A percentile compares a stretch with the other conserved stretches of the same genome.
phyloP scores from a whole-genome alignment of 78 protist genomes.

The Isochrysis galbana region DNA sequence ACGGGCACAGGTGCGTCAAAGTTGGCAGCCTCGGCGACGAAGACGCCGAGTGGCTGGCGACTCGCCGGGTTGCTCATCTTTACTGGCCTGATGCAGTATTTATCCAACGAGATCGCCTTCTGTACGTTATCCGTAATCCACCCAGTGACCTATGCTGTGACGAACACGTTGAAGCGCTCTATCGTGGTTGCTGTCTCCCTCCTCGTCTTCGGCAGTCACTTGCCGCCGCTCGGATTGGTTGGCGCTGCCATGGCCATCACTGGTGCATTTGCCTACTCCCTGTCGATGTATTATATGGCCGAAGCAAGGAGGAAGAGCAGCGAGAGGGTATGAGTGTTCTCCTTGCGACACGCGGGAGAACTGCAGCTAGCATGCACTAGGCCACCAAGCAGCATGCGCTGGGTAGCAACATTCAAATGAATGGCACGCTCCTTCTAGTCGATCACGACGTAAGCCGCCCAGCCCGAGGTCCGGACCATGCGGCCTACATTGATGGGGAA shows the following conservation, averaged over 20 bases:
- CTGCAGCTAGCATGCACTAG: too few species aligned
- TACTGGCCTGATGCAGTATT: background rate
- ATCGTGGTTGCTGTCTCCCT: background rate
- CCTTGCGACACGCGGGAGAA: too few species aligned
- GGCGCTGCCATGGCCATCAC: background rate
- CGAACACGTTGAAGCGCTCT: conserved; percentile 1
- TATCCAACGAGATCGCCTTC: conserved; percentile 23
- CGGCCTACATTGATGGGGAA: too few species aligned
- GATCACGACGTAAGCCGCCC: too few species aligned
- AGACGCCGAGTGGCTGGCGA: background rate
- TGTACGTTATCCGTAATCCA: background rate
- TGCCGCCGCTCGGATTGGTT: background rate
- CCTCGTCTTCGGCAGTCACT: background rate
- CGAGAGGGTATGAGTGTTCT: too few species aligned
- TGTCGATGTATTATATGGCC: background rate
- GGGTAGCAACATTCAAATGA: too few species aligned
- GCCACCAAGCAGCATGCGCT: too few species aligned
- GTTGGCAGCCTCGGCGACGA: background rate
- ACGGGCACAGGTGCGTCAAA: background rate
- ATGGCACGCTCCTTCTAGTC: too few species aligned
- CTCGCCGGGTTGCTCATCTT: background rate
- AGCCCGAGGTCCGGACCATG: too few species aligned
- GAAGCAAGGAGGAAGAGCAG: background rate
- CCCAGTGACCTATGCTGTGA: conserved; percentile 14
- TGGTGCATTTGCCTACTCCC: background rate